These are phyloP conservation scores for Yarrowia alimentaria DNA, from an alignment of 805 yeast genomes.

Conservation along the genomic window DNA sequence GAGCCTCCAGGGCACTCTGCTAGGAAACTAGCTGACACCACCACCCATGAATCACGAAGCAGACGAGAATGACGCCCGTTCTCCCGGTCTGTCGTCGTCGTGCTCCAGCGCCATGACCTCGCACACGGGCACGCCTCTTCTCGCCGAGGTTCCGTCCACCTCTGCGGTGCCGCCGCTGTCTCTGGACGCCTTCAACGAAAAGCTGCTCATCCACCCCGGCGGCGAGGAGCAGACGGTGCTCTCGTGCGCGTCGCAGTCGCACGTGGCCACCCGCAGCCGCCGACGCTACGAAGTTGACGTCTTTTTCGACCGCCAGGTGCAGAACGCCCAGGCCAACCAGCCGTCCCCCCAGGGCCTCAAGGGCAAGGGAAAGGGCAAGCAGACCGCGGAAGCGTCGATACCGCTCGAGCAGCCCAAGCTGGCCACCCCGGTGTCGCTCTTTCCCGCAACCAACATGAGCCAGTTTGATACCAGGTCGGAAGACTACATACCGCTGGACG, in stretches of 20 bases:
- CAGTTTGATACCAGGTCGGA: slow-evolving; percentile 24
- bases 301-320: slow-evolving; percentile 13
- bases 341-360: not conserved
- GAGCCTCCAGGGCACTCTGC: slow-evolving; percentile 16
- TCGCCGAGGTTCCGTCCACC: slow-evolving; percentile 8
- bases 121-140: slow-evolving; percentile 12
- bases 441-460: slow-evolving; percentile 21
- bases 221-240: slow-evolving; percentile 24
- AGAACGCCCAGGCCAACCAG: not conserved
- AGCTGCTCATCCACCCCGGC: slow-evolving; percentile 13
- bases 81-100: slow-evolving; percentile 25
- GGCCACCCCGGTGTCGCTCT: slow-evolving; percentile 11
- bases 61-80: slow-evolving; percentile 25
- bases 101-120: slow-evolving; percentile 26
- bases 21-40: slow-evolving; percentile 12
- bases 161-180: slow-evolving; percentile 16
- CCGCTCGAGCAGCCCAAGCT: not conserved
- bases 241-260: slow-evolving; percentile 5
- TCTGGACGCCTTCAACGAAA: slow-evolving; percentile 23
- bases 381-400: not conserved
- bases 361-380: slow-evolving; percentile 3
- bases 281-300: slow-evolving; percentile 26
- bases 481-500: slow-evolving; percentile 13
- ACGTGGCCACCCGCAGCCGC: slow-evolving; percentile 20
- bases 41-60: slow-evolving; percentile 12